Base-by-base conservation (phyloP, 352 stramenopile genomes). In the Globisporangium spiculum region DNA sequence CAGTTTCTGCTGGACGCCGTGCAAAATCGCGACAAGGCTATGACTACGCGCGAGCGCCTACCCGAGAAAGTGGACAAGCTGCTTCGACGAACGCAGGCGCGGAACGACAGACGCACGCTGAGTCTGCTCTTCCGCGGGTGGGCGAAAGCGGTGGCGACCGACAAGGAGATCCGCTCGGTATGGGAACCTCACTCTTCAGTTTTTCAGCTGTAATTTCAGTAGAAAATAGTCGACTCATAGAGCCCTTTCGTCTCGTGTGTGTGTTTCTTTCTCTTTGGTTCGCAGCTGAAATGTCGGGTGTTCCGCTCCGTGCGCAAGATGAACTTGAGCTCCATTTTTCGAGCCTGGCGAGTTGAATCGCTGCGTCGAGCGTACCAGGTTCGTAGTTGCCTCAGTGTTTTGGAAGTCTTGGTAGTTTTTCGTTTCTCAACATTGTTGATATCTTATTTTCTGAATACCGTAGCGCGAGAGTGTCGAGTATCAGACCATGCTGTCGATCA, bases 401-500 rank as follows among this genome's bases (percentile, higher is more conserved):
- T n/a, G 38, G 38, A 48, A 1, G 34, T 57, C 60, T 50, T 24
- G 32, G 27, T 22, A 3, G 22, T 44, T 44, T 44, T 2, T 44
- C 36, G 2, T 44, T 16, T 12, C 41, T 61, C 6, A 8, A 9
- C 8, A 18, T 41, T 41, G 14, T 30, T 56, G n/a, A 0, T 36
- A 3, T 50, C 16, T 22, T 4, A 12, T 60, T 34, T 4, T 38
- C 32, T 6, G 32, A 46, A 18, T 46, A 46, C 38, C 14, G 38
- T 44, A 83, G 66, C 81, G 85, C 9, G 84, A 93, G 65, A 93
- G 81, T 36, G 72, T 77, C 41, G 86, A 94, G 58, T 92, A 92
- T 68, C 84, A 94, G 72, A 79, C 82, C n/a, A 92, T 92, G 83
- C 67, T 92, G 22, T 92, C 85, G 0, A 81, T 92, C 70, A 92